Percentiles rank a stretch among this genome's conserved stretches.
Conservation (phyloP, 1,284 basidiomycete species). For the Pseudozyma hubeiensis region DNA sequence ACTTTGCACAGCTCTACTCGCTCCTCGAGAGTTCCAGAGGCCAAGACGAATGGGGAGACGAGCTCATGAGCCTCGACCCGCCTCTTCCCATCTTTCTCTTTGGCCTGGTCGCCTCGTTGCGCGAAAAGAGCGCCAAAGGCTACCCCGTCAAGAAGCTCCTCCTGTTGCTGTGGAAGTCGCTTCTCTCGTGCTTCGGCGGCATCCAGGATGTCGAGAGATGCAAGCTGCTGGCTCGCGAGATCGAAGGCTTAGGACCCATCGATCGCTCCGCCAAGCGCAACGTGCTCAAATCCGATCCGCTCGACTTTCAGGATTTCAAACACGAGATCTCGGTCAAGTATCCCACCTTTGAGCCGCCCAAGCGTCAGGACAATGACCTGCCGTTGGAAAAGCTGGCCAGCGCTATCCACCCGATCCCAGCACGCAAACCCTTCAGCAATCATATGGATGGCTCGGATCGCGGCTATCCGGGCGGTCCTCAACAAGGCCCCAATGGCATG, state of each 20-base stretch:
- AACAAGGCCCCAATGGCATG: constrained; percentile 39
- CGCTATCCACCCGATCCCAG: constrained; percentile 56
- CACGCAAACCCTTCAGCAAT: constrained; percentile 52
- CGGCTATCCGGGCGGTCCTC: constrained; percentile 83
- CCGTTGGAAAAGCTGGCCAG: constrained; percentile 67
- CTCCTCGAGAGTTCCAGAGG: constrained; percentile 64
- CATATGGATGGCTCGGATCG: constrained; percentile 85
- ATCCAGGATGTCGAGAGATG: constrained; percentile 85
- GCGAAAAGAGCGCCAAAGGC: constrained; percentile 93
- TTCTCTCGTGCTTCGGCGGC: constrained; percentile 92
- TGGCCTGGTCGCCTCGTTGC: constrained; percentile 85
- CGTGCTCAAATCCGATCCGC: constrained; percentile 58
- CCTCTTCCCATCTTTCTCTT: constrained; percentile 93
- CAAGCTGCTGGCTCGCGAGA: constrained; percentile 85
- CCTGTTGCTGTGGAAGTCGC: constrained; percentile 94
- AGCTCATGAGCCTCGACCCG: constrained; percentile 78
- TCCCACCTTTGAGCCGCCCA: constrained; percentile 71
- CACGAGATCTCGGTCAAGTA: constrained; percentile 66
- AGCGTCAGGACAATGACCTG: constrained; percentile 62
- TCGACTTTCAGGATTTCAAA: constrained; percentile 63
- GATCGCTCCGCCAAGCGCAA: constrained; percentile 42
- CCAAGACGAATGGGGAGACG: constrained; percentile 61
- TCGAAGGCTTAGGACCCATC: constrained; percentile 72
- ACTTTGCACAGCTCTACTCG: constrained; percentile 68
- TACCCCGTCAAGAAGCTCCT: constrained; percentile 75